Conservation (phyloP, 2,329 filamentous ascomycete species). For the Endoconidiophora laricicola region DNA sequence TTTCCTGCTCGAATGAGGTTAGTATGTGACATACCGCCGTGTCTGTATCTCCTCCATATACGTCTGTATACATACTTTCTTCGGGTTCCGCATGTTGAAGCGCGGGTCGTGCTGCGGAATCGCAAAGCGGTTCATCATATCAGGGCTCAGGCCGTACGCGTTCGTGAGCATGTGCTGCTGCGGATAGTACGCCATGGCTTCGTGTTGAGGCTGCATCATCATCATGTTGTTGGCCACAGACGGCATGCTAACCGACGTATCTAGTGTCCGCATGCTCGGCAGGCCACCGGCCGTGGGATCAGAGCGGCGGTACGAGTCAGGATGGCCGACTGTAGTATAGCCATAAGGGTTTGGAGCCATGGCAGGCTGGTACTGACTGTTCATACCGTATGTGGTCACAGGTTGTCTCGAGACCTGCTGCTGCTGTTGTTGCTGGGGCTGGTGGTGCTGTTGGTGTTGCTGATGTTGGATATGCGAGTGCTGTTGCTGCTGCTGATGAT, state of each 20-base stretch:
- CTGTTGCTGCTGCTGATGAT: constrained; percentile 2
- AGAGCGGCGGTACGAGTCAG: constrained; percentile 10
- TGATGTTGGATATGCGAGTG: background rate
- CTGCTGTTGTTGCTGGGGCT: constrained; percentile 6
- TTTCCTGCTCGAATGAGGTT: constrained; percentile 28
- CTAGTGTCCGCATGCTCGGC: constrained; percentile 27
- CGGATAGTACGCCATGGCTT: constrained; percentile 7
- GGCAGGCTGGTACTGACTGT: constrained; percentile 7
- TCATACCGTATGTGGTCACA: constrained; percentile 5
- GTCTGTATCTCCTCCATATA: background rate
- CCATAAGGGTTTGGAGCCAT: constrained; percentile 9
- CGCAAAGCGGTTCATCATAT: constrained; percentile 29
- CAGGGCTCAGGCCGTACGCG: constrained; percentile 26
- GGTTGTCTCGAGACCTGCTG: constrained; percentile 7
- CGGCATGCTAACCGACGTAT: constrained; percentile 14
- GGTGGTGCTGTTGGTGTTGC: background rate
- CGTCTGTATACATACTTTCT: constrained; percentile 31
- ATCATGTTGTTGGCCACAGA: constrained; percentile 5
- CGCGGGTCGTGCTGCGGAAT: constrained; percentile 31
- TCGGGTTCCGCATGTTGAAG: constrained; percentile 33
- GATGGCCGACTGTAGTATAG: constrained; percentile 6
- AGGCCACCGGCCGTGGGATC: constrained; percentile 14
- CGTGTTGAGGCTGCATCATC: constrained; percentile 11
- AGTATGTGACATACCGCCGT: constrained; percentile 7
- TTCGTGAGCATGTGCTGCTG: constrained; percentile 3